Base-by-base conservation (phyloP, 1,139 yeast genomes). In the Geotrichum fermentans region DNA sequence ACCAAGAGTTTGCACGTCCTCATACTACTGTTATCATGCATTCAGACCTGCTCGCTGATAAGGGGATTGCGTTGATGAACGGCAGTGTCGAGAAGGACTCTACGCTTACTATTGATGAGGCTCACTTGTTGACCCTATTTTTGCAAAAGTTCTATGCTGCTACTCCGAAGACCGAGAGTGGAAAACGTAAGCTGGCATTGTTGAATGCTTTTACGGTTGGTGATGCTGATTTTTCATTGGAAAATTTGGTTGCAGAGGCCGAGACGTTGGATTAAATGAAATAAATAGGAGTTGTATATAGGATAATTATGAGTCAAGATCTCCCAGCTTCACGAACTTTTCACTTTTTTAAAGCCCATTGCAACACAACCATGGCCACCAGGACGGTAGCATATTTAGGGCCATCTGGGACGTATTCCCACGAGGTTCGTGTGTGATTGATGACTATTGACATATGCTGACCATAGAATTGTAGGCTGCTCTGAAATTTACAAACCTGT, bases 11-110 rank as follows among this genome's bases (percentile, higher is more conserved):
- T 67, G 96, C 98, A 11, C 82, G 87, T 61, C 98, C 98, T 1
- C 98, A 94, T 65, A 89, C 97, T 0, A 86, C 96, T 0, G 71
- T 92, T 55, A 80, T 82, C 66, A 85, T 92, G 74, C 97, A 92
- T 69, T 80, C 82, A 48, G 97, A 94, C 50, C 69, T 92, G 48
- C 72, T 74, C 4, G 73, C 75, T 0, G 74, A 75, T 17, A 83
- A 85, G 57, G 80, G 74, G 1, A 54, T 87, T 3, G 90, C 87
- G 0, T 72, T 94, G 57, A 87, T 90, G 95, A 89, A 89, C 59
- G 96, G 97, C 0, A 76, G 75, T 24, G 81, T 89, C 7, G 96
- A 90, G 61, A 71, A 73, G 50, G 92, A 88, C 49, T 73, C 84
- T 13, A 73, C 81, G 29, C 65, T 82, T 3, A 61, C 82, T 55